phyloP scores from a whole-genome alignment of 345 rosid species.

The Gossypium rotundifolium region DNA sequence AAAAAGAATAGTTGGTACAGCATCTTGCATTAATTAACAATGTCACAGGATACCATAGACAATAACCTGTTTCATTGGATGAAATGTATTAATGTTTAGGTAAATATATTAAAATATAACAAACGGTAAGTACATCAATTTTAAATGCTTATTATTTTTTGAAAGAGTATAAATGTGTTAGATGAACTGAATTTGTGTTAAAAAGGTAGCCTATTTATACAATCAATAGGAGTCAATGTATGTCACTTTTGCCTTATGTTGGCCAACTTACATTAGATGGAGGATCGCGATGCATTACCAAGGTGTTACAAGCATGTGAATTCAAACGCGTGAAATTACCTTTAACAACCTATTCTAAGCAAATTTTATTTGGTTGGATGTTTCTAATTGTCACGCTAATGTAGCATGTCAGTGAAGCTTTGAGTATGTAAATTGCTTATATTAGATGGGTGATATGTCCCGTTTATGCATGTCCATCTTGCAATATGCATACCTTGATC shows the following conservation, averaged over 20 bases:
- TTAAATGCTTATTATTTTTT: neutral
- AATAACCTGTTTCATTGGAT: neutral
- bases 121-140: neutral
- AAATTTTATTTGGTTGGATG: slow-evolving; percentile 2
- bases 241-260: neutral
- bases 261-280: neutral
- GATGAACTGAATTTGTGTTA: neutral
- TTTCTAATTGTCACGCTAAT: neutral
- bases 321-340: neutral
- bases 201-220: neutral
- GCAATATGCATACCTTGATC: neutral
- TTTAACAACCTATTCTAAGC: neutral
- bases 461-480: neutral
- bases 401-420: neutral
- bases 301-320: neutral
- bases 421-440: neutral
- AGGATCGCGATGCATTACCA: neutral
- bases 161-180: neutral
- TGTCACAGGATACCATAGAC: neutral
- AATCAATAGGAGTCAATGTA: neutral
- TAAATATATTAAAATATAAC: neutral
- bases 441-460: neutral
- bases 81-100: neutral
- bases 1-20: neutral
- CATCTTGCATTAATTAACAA: neutral